Base-by-base conservation (phyloP, 2,329 filamentous ascomycete species). In the Stachybotrys chlorohalonatus region DNA sequence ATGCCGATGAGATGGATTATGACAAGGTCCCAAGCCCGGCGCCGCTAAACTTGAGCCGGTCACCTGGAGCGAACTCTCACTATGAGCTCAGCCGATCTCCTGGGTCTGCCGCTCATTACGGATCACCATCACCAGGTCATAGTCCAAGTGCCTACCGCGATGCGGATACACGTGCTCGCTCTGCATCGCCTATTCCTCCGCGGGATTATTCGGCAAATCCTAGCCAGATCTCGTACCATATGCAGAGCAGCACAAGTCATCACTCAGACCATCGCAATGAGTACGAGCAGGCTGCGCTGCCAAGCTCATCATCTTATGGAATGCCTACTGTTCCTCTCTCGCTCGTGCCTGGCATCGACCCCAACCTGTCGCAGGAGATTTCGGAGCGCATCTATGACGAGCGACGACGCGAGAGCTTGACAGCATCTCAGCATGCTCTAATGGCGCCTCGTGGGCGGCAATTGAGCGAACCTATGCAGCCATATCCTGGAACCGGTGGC, bases 341-440 rank as follows among this genome's bases (percentile, higher is more conserved):
- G 4, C 70, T 86, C 24, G 77, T 86, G 7, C 79, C 83, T n/a
- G 83, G 82, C 4, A 73, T 83, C 31, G 82, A 86, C 57, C 79
- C 80, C 4, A 66, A 64, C 16, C 68, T 84, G 42, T 75, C 80
- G 1, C 75, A 78, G 53, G 81, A 85, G 60, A 72, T 83, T n/a
- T 72, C 78, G 1, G 79, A 83, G 3, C 74, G 78, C n/a, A 76
- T 81, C 51, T 76, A 82, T 49, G 75, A 82, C 50, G 82, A 83
- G 24, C 75, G 77, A 53, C 75, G 73, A 7, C 70, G 73, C 31
- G 74, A 76, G 30, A 66, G 72, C 47, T 16, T 11, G 9, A 9
- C 36, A 13, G 36, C 36, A 42, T 13, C 36, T 42, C 36, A 42
- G 36, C 13, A 42, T 42, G 36, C 36, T 13, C 66, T 66, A 13